These are phyloP conservation scores for Linderniella brevidens DNA, from an alignment of 257 asterid species.

Conservation along the genomic window DNA sequence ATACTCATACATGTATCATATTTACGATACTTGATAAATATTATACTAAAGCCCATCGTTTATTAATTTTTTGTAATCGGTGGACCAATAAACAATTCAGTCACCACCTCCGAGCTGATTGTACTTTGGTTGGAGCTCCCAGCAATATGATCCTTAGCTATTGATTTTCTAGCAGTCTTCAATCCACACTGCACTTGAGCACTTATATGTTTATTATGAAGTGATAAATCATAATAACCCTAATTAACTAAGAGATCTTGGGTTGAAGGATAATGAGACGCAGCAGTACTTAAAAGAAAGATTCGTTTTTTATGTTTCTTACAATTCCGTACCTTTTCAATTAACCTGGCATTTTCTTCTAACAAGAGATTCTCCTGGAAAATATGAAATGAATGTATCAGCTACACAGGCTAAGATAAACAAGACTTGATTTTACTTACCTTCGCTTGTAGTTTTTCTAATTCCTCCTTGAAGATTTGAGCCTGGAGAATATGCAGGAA, in stretches of 20 bases:
- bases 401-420: neutral
- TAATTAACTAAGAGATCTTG: neutral
- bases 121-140: constrained; percentile 12
- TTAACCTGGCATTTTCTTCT: constrained; percentile 23
- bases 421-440: constrained; percentile 9
- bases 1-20: neutral
- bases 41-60: neutral
- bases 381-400: neutral
- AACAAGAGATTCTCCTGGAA: constrained; percentile 22
- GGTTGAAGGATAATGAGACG: neutral
- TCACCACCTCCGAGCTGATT: constrained; percentile 21
- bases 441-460: constrained; percentile 19
- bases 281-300: too few relatives aligned
- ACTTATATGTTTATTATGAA: neutral
- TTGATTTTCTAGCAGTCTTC: too few relatives aligned
- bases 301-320: neutral
- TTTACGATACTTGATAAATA: neutral
- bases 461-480: constrained; percentile 28
- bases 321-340: constrained; percentile 17
- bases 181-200: constrained; percentile 13
- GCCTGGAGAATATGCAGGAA: constrained; percentile 14
- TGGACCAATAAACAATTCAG: constrained; percentile 29
- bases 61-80: constrained; percentile 14
- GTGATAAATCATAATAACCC: neutral
- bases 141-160: constrained; percentile 8